Base-by-base conservation (phyloP, 73 alveolate species). In the Paramecium pentaurelia region DNA sequence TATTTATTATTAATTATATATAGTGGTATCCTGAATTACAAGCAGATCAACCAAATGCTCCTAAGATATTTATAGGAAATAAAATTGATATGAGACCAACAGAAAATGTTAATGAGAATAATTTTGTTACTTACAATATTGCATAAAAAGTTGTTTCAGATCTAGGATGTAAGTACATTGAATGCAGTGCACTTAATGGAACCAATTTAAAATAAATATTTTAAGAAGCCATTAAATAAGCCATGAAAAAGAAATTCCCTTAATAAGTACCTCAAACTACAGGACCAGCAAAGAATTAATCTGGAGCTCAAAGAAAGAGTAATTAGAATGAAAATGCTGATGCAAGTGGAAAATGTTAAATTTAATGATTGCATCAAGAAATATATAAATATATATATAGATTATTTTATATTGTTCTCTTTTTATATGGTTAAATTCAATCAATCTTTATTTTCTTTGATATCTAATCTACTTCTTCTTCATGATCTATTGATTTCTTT, bases 21-120 rank as follows among this genome's bases (percentile, higher is more conserved):
- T 37, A 94, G 95, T 95, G 98, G 98, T 51, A 87, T 45, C 94
- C 92, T n/a, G 98, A 95, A 83, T 40, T 95, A 16, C 92, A 77
- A 70, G 88, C 34, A 45, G 85, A 75, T 85, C 92, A 42, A 89
- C 93, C 68, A 18, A 93, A 58, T 32, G 94, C 75, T 32, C 95
- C 96, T 20, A 88, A 92, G 18, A 84, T 94, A 6, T 54, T 95
- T 45, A 96, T 95, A 1, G 98, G 98, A 20, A 95, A 95, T 58
- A 95, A 95, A 58, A 28, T 94, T n/a, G 98, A 95, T 75, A 20
- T 92, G 92, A 92, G 91, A 77, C 85, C 93, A 40, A 93, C 49
- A 40, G 91, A 70, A 27, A 36, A 89, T 60, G 64, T 30, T 12
- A 38, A 89, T 45, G 77, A 71, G 25, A 44, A 40, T 22, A 89